Percentiles rank a stretch among this genome's conserved stretches.
Conservation (phyloP, 2,329 filamentous ascomycete species). For the Coniochaeta sp. region DNA sequence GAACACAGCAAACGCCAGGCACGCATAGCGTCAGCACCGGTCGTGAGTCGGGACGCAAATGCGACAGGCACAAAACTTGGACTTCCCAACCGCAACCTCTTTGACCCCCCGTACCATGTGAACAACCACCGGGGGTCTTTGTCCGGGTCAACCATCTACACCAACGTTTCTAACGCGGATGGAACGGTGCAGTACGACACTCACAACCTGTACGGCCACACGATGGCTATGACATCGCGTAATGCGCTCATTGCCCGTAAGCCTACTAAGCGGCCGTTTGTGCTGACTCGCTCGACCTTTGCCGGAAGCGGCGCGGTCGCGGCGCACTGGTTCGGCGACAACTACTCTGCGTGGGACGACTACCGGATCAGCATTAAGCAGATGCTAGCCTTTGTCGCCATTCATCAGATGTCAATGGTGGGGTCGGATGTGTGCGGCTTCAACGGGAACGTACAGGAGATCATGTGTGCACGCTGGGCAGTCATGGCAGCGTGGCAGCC, state of each 20-base stretch:
- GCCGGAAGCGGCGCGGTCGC: constrained; percentile 61
- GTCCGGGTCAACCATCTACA: constrained; percentile 54
- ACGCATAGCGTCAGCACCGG: not conserved
- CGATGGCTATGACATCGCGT: constrained; percentile 65
- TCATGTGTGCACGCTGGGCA: constrained; percentile 64
- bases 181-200: constrained; percentile 65
- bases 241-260: constrained; percentile 58
- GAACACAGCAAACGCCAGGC: not conserved
- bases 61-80: constrained; percentile 38
- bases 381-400: constrained; percentile 49
- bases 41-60: constrained; percentile 47
- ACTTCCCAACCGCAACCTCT: constrained; percentile 53
- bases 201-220: constrained; percentile 69
- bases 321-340: constrained; percentile 48
- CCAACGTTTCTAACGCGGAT: constrained; percentile 60
- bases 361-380: constrained; percentile 48
- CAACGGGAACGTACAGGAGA: constrained; percentile 53
- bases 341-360: constrained; percentile 43
- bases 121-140: constrained; percentile 46
- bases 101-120: constrained; percentile 58
- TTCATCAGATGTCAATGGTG: constrained; percentile 59
- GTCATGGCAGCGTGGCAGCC: constrained; percentile 61
- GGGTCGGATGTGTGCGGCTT: constrained; percentile 70
- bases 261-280: constrained; percentile 55
- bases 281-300: constrained; percentile 72